Percentiles rank a stretch among this genome's conserved stretches.
phyloP scores from a whole-genome alignment of 1,284 basidiomycete genomes.

The Peniophora sp. region DNA sequence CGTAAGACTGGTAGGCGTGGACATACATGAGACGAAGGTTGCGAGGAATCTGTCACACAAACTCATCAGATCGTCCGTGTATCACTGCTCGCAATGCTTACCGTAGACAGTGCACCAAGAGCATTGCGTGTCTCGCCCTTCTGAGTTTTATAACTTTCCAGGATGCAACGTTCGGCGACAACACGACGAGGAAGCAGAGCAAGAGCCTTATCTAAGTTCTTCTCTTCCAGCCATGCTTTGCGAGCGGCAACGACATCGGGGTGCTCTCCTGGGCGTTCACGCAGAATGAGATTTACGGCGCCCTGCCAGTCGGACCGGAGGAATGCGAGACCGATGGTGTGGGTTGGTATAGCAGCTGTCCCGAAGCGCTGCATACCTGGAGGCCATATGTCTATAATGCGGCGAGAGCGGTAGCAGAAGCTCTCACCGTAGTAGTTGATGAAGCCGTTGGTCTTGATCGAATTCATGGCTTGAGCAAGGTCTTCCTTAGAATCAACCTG shows the following conservation, averaged over 20 bases:
- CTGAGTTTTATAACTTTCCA: constrained; percentile 85
- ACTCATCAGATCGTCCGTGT: background rate
- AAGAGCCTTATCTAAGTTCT: constrained; percentile 71
- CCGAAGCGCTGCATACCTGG: constrained; percentile 98
- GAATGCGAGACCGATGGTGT: constrained; percentile 86
- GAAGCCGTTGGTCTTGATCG: constrained; percentile 81
- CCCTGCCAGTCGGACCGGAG: constrained; percentile 85
- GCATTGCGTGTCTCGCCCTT: constrained; percentile 73
- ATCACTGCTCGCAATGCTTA: constrained; percentile 30
- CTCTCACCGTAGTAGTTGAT: constrained; percentile 92
- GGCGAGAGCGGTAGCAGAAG: too few species aligned
- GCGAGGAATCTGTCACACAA: constrained; percentile 69
- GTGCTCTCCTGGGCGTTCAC: constrained; percentile 81
- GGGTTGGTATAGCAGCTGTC: constrained; percentile 92
- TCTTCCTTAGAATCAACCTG: constrained; percentile 65
- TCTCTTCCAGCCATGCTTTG: constrained; percentile 76
- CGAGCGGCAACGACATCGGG: constrained; percentile 77
- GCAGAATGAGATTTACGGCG: constrained; percentile 79
- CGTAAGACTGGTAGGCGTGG: constrained; percentile 97
- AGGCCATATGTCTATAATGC: too few species aligned
- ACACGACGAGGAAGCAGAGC: constrained; percentile 81
- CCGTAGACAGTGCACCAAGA: constrained; percentile 79
- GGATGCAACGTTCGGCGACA: constrained; percentile 86
- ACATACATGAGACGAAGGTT: constrained; percentile 96
- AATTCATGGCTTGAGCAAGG: constrained; percentile 73